phyloP scores from a whole-genome alignment of 1,284 basidiomycete species.

The Ganoderma sinense region DNA sequence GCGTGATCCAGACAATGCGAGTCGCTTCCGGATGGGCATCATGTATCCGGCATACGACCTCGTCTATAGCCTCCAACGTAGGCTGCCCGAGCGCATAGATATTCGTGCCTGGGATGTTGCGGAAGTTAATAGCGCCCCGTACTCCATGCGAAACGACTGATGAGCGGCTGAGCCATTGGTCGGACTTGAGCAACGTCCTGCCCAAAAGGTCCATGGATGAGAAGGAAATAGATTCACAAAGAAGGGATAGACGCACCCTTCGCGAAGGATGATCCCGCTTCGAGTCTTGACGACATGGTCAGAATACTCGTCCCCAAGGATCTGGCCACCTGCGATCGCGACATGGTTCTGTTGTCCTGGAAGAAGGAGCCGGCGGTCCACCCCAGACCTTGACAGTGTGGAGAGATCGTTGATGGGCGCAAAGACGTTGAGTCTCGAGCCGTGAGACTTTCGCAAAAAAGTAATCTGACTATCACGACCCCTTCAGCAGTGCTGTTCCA shows the following conservation, averaged over 20 bases:
- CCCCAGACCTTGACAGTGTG: slow-evolving; percentile 71
- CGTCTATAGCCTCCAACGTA: slow-evolving; percentile 88
- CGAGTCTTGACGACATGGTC: slow-evolving; percentile 94
- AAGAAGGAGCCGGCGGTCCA: slow-evolving; percentile 60
- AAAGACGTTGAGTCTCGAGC: slow-evolving; percentile 86
- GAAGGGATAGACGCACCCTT: slow-evolving; percentile 62
- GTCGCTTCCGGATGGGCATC: slow-evolving; percentile 65
- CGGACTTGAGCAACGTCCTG: slow-evolving; percentile 89
- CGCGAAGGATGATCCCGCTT: slow-evolving; percentile 91
- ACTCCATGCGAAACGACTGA: slow-evolving; percentile 71
- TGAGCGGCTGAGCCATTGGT: slow-evolving; percentile 86
- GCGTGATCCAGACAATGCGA: slow-evolving; percentile 89
- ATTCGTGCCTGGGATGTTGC: slow-evolving; percentile 83
- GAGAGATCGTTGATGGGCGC: slow-evolving; percentile 90
- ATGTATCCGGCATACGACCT: slow-evolving; percentile 80
- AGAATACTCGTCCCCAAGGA: slow-evolving; percentile 94
- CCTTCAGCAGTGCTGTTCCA: neutral
- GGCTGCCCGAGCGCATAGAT: slow-evolving; percentile 96
- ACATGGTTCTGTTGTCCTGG: slow-evolving; percentile 78
- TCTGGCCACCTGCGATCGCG: slow-evolving; percentile 82
- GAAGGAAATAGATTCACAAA: slow-evolving; percentile 8
- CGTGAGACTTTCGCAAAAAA: slow-evolving; percentile 81
- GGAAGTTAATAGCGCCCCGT: slow-evolving; percentile 95
- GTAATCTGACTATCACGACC: slow-evolving; percentile 73
- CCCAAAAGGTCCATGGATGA: neutral